Base-by-base conservation (phyloP, 106 monocot species). In the Platanthera zijinensis region DNA sequence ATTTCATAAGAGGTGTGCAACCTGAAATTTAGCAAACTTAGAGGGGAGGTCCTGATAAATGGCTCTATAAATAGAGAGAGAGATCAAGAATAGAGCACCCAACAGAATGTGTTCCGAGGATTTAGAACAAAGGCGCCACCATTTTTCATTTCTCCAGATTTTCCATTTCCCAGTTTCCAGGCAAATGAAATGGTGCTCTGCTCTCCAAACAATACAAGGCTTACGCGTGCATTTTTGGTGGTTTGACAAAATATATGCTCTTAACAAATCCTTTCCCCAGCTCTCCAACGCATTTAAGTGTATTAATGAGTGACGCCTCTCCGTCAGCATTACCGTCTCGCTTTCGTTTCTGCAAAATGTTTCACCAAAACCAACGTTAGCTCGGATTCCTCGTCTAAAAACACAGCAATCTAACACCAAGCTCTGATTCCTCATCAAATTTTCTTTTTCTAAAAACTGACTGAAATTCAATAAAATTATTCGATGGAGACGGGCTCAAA, bases 241-340 rank as follows among this genome's bases (percentile, higher is more conserved):
- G 79, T 73, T 87, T 87, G 50, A 85, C 77, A 61, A 85, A 59
- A 75, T 85, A 80, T 70, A 87, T 85, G 72, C 85, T 84, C 77
- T 71, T 87, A 5, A 90, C 87, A 47, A 90, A 83, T 1, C 90
- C 90, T 80, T 87, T 85, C 5, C 90, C 87, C 47, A 81, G 10
- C 64, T 83, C 73, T 19, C 87, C 90, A 11, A 90, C 85, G 17
- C 81, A 47, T 85, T 87, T 85, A 9, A 90, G 87, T 49, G 79
- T 50, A 18, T 77, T 67, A 25, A 69, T 14, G 28, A 61, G 2
- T 73, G 79, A 50, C 75, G 62, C 1, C 50, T 82, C 17, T 30
- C 1, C 30, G 13, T 77, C 63, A 21, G 85, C 74, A 8, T 63
- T 74, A n/a, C 68, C 76, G 48, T 85, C 83, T 61, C 87, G 69